These are phyloP conservation scores for Mycothermus thermophilus DNA, from an alignment of 495 filamentous ascomycete species.

Conservation along the genomic window DNA sequence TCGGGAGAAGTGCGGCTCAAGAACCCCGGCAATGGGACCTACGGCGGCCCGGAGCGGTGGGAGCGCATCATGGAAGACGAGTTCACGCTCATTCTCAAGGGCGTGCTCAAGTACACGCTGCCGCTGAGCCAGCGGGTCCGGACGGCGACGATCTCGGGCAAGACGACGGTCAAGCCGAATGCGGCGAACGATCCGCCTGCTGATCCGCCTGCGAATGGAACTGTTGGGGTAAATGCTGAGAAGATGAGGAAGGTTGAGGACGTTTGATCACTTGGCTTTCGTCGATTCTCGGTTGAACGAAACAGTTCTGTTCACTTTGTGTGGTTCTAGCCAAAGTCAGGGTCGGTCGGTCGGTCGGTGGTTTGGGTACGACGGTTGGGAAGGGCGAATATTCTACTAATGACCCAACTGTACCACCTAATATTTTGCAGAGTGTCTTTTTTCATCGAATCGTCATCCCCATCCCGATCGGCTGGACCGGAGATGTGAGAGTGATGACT, in stretches of 20 bases:
- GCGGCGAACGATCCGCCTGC: conserved; percentile 30
- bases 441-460: no score
- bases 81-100: conserved; percentile 82
- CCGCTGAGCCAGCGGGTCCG: conserved; percentile 61
- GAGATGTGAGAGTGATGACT: no score
- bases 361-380: no score
- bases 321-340: no score
- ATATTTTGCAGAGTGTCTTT: no score
- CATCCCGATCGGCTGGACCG: no score
- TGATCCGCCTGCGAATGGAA: neutral
- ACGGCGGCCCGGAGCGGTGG: conserved; percentile 80
- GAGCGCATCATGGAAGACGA: conserved; percentile 79
- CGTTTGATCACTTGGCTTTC: neutral
- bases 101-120: conserved; percentile 76
- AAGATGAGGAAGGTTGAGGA: neutral
- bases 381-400: no score
- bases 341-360: no score
- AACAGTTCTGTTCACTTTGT: neutral
- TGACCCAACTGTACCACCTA: no score
- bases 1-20: conserved; percentile 68
- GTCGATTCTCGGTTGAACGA: neutral
- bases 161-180: conserved; percentile 36
- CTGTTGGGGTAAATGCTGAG: neutral
- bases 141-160: conserved; percentile 37
- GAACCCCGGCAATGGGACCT: conserved; percentile 78